Evolutionary conservation across 2,329 filamentous ascomycete genomes (phyloP), one percentile per base, ranked within the genome.

Genomic region (Ceratocystis alfenasii): DNA sequence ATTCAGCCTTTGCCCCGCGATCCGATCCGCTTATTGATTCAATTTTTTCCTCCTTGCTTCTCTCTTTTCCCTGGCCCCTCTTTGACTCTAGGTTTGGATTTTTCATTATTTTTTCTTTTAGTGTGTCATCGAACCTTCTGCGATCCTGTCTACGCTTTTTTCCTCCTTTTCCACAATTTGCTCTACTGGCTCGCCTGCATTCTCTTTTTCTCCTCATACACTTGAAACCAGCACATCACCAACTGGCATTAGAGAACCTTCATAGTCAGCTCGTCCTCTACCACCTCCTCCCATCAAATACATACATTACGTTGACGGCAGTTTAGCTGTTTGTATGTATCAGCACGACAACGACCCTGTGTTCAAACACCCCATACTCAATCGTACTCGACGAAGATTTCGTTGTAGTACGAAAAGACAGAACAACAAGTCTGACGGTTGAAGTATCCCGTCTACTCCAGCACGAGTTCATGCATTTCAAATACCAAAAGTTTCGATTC

Each of bases 261-360:
- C 22, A 64, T 59, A 53, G 65, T 53, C 62, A 64, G 62, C 57
- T 46, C 53, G 53, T 20, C 64, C 57, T 20, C 64, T 50, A 41
- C 48, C 46, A 63, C 25, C 48, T 66, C 64, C 46, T 65, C 62
- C 63, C 64, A 66, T 70, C 68, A 68, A 70, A 69, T 65, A 59
- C 66, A 55, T 64, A 44, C 60, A 41, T 25, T 53, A 62, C 60
- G 33, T 65, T 25, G 48, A 65, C 66, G 46, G 63, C 46, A 61
- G 36, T 65, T 70, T 71, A 76, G 73, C 74, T 74, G 75, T 74
- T 75, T 88, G 90, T 95, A 95, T 95, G 91, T 95, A 95, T 96
- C 91, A 91, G 90, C 88, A 90, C 89, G 88, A 88, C 86, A 77
- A 82, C 75, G 84, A 84, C 85, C 85, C 89, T 88, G 86, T 90